Evolutionary conservation across 768 basidiomycete genomes (phyloP).

Genomic region (Boletales sp.): DNA sequence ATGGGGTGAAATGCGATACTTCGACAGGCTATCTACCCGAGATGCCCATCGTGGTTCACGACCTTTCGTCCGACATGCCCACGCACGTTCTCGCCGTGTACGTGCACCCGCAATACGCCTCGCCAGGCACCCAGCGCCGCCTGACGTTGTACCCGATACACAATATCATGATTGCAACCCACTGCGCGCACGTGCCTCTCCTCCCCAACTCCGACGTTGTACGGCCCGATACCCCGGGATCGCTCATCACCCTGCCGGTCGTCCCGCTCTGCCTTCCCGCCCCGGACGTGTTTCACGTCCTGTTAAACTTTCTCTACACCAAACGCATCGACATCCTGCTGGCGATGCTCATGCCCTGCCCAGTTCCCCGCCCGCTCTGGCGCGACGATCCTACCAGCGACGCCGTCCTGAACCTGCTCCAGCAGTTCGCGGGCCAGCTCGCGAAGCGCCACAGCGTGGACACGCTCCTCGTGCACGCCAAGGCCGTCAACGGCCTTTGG

Average conservation of each 20-base stretch:
- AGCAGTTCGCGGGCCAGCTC: conserved; percentile 13
- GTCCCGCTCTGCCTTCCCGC: conserved; percentile 70
- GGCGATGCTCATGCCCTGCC: conserved; percentile 55
- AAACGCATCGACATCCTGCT: conserved; percentile 59
- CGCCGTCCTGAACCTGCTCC: conserved; percentile 8
- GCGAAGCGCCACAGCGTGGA: conserved; percentile 13
- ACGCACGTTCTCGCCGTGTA: conserved; percentile 33
- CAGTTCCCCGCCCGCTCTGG: conserved; percentile 23
- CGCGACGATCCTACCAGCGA: conserved; percentile 22
- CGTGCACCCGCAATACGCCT: conserved; percentile 18
- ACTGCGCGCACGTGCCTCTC: conserved; percentile 29
- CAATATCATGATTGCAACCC: conserved; percentile 32
- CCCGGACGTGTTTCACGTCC: conserved; percentile 60
- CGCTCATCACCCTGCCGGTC: conserved; percentile 48
- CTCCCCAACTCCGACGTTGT: conserved; percentile 15
- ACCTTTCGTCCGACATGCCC: conserved; percentile 31
- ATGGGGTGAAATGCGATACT: conserved; percentile 28
- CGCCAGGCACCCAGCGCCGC: conserved; percentile 24
- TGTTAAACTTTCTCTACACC: conserved; percentile 68
- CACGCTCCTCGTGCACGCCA: conserved; percentile 34
- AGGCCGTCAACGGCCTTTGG: conserved; percentile 46
- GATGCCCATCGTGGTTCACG: conserved; percentile 22
- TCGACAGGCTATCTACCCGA: no score
- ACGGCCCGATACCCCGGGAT: conserved; percentile 12
- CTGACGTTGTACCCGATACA: conserved; percentile 37